Evolutionary conservation across 2,329 filamentous ascomycete species (phyloP).

Genomic region (Trichoderma cornu-damae): DNA sequence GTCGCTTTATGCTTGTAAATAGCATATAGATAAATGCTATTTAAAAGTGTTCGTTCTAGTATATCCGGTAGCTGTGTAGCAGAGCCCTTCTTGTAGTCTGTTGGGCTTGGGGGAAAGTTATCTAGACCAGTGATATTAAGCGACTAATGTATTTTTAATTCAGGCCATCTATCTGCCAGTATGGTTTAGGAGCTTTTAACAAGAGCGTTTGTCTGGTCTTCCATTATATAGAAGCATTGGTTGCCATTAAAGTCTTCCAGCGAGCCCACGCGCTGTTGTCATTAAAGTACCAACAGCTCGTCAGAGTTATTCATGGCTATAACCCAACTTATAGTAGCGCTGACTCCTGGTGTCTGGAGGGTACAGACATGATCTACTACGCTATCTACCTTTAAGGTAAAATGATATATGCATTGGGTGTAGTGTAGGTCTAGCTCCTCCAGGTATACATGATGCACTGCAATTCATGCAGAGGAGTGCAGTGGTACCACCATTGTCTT

Average conservation of each 20-base stretch:
- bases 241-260: background rate
- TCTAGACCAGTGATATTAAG: too few species aligned
- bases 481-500: background rate
- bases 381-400: background rate
- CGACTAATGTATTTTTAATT: too few species aligned
- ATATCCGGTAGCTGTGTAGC: too few species aligned
- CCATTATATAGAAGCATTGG: background rate
- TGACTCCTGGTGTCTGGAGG: background rate
- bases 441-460: background rate
- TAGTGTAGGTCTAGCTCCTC: background rate
- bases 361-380: background rate
- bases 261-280: background rate
- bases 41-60: too few species aligned
- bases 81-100: too few species aligned
- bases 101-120: too few species aligned
- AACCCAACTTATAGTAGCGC: too few species aligned
- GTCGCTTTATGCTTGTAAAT: too few species aligned
- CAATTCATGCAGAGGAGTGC: background rate
- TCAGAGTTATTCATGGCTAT: background rate
- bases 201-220: too few species aligned
- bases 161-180: too few species aligned
- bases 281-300: background rate
- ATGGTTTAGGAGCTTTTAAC: too few species aligned
- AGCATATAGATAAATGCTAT: too few species aligned
- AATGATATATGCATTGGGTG: background rate